phyloP scores from a whole-genome alignment of 805 yeast species.

The Dipodascus geniculatus region DNA sequence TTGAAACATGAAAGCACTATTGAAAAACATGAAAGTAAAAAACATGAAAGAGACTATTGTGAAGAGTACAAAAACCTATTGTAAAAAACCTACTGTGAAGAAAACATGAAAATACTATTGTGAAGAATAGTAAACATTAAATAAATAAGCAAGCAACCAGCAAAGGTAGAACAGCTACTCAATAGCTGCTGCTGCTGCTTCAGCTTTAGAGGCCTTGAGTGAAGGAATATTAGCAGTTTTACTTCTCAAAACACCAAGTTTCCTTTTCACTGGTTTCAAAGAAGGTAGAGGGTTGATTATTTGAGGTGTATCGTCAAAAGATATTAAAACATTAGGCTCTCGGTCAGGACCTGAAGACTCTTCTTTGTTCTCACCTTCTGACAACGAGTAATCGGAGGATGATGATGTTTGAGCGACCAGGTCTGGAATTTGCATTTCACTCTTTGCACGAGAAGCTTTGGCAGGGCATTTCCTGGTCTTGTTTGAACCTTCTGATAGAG shows the following conservation, averaged over 20 bases:
- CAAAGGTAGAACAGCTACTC: not conserved
- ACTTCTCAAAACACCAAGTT: not conserved
- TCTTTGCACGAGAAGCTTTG: not conserved
- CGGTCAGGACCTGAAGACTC: not conserved
- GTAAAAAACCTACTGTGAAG: too few relatives aligned
- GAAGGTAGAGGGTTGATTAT: not conserved
- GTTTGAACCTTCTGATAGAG: not conserved
- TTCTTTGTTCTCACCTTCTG: not conserved
- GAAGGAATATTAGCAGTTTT: not conserved
- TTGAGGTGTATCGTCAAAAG: not conserved
- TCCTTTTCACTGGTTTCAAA: not conserved
- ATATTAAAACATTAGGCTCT: not conserved
- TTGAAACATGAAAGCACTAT: too few relatives aligned
- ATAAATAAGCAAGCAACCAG: not conserved
- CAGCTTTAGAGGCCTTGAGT: not conserved
- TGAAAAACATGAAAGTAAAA: too few relatives aligned
- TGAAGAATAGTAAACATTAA: not conserved
- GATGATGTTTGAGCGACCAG: not conserved
- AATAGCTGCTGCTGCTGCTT: not conserved
- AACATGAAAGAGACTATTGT: too few relatives aligned
- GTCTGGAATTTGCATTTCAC: conserved; percentile 1
- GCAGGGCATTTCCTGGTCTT: not conserved
- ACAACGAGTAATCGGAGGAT: not conserved
- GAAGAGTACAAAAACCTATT: too few relatives aligned
- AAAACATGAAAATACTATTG: too few relatives aligned